Evolutionary conservation across 257 asterid species (phyloP).

Genomic region (Solanum phureja): DNA sequence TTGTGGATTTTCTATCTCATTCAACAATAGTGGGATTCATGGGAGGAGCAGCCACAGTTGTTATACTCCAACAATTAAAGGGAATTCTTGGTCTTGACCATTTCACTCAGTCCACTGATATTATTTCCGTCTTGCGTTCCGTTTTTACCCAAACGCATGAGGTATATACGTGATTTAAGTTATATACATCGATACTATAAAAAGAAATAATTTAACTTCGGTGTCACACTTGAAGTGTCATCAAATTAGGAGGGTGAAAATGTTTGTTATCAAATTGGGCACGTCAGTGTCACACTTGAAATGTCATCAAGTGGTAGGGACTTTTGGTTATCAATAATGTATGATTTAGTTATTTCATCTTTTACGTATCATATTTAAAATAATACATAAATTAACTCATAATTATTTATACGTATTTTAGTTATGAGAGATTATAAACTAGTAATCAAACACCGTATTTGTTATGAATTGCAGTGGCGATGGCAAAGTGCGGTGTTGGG

Average conservation of each 20-base stretch:
- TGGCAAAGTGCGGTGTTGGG: conserved; percentile 98
- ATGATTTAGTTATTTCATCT: background rate
- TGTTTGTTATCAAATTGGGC: background rate
- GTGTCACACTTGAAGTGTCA: background rate
- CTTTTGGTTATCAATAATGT: background rate
- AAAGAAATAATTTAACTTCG: background rate
- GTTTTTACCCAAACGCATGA: conserved; percentile 66
- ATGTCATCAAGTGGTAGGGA: background rate
- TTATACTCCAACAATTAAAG: conserved; percentile 72
- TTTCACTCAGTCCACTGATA: conserved; percentile 72
- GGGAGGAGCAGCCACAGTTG: conserved; percentile 97
- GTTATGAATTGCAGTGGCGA: conserved; percentile 65
- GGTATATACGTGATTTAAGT: conserved; percentile 18
- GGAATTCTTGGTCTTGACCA: conserved; percentile 70
- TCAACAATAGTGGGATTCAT: conserved; percentile 95
- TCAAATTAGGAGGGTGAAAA: background rate
- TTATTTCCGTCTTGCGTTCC: conserved; percentile 65
- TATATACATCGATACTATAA: background rate
- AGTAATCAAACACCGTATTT: background rate
- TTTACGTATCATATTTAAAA: no score
- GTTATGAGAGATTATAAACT: background rate
- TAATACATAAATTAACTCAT: background rate
- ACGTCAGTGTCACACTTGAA: background rate
- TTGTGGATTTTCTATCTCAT: conserved; percentile 94
- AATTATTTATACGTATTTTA: no score